Evolutionary conservation across 768 basidiomycete species (phyloP).

Genomic region (Hebeloma cylindrosporum): DNA sequence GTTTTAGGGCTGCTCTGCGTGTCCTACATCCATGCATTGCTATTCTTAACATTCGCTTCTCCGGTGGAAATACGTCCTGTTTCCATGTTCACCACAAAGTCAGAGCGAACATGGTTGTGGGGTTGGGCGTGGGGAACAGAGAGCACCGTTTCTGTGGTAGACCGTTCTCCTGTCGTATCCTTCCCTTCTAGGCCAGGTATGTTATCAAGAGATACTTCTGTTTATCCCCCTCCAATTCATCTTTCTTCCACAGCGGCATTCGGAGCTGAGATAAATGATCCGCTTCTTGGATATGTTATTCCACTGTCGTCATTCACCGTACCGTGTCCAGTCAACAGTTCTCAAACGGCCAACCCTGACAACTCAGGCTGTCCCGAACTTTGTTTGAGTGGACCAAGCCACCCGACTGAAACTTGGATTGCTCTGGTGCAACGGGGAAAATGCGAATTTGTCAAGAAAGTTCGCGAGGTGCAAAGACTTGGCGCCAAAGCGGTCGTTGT

Average conservation of each 20-base stretch:
- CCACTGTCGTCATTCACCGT: conserved; percentile 64
- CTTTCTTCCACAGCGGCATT: conserved; percentile 54
- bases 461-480: conserved; percentile 63
- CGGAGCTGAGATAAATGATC: conserved; percentile 68
- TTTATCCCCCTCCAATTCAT: not conserved
- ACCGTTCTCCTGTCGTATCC: conserved; percentile 66
- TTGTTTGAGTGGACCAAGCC: conserved; percentile 53
- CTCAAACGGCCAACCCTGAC: conserved; percentile 19
- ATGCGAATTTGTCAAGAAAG: conserved; percentile 92
- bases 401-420: conserved; percentile 80
- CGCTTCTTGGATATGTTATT: conserved; percentile 70
- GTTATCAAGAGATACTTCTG: conserved; percentile 6
- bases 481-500: conserved; percentile 92
- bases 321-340: conserved; percentile 43
- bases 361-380: conserved; percentile 72
- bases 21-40: conserved; percentile 22
- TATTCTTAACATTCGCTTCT: conserved; percentile 26
- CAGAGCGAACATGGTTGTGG: conserved; percentile 59
- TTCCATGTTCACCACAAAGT: conserved; percentile 37
- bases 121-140: conserved; percentile 70
- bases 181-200: conserved; percentile 67
- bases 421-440: conserved; percentile 87
- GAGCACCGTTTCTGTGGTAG: conserved; percentile 73
- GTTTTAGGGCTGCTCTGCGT: conserved; percentile 32
- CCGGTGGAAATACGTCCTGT: conserved; percentile 32